Percentiles rank a stretch among this genome's conserved stretches.
Evolutionary conservation across 331 rosid genomes (phyloP).

Genomic region (Pyracantha coccinea): DNA sequence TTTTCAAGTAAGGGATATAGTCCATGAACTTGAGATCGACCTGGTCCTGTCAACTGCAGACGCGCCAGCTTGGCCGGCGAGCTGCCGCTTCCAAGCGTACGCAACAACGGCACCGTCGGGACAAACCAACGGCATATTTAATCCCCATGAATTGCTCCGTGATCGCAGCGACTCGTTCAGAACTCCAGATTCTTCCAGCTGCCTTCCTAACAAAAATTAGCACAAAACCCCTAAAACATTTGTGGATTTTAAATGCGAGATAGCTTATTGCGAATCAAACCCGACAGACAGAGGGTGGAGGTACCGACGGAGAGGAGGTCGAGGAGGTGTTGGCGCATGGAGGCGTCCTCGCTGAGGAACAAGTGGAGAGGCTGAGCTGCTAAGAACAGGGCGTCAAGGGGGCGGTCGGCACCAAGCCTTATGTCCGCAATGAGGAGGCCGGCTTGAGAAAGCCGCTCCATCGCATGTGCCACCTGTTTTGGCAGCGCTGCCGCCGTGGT

Average conservation of each 20-base stretch:
- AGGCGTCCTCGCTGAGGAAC: slow-evolving; percentile 66
- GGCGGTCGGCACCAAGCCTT: slow-evolving; percentile 83
- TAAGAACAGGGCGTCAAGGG: slow-evolving; percentile 75
- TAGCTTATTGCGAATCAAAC: background rate
- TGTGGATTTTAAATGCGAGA: background rate
- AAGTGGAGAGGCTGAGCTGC: slow-evolving; percentile 59
- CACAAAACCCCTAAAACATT: background rate
- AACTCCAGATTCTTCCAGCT: slow-evolving; percentile 83
- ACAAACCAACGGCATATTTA: slow-evolving; percentile 93
- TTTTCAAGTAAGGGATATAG: background rate
- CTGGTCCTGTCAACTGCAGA: slow-evolving; percentile 85
- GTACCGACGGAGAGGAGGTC: slow-evolving; percentile 81
- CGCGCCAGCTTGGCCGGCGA: slow-evolving; percentile 96
- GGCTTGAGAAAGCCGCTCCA: slow-evolving; percentile 74
- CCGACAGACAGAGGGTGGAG: slow-evolving; percentile 8
- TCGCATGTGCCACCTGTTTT: slow-evolving; percentile 81
- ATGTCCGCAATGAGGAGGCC: slow-evolving; percentile 79
- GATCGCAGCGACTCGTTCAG: slow-evolving; percentile 66
- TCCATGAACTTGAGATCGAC: slow-evolving; percentile 13
- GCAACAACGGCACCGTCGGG: slow-evolving; percentile 95
- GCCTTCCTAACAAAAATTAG: slow-evolving; percentile 52
- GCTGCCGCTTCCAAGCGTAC: slow-evolving; percentile 90
- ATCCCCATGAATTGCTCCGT: slow-evolving; percentile 84
- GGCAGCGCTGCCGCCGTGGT: slow-evolving; percentile 70
- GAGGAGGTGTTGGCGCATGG: slow-evolving; percentile 77